Conservation (phyloP, 257 asterid species). For the Apocynum venetum region DNA sequence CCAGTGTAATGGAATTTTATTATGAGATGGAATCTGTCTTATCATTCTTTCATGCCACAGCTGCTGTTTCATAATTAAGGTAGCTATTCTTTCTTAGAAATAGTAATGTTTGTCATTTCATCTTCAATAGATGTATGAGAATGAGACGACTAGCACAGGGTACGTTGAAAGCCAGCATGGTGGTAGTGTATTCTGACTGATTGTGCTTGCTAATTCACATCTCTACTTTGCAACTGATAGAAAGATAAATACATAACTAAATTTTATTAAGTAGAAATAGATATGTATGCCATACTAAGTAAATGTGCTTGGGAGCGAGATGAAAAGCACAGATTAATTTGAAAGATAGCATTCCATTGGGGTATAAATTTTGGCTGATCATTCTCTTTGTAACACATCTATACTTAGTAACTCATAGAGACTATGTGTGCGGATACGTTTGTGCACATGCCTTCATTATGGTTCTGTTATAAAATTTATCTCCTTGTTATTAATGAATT, state of each 20-base stretch:
- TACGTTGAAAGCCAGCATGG: neutral
- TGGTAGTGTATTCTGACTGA: neutral
- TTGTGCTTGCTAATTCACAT: too few species aligned
- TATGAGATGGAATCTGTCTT: neutral
- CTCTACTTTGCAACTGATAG: too few species aligned
- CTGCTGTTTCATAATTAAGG: neutral
- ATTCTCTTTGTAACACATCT: neutral
- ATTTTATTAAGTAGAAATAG: too few species aligned
- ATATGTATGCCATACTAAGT: too few species aligned
- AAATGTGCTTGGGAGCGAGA: too few species aligned
- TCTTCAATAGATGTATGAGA: neutral
- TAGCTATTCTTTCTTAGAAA: neutral
- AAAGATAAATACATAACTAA: too few species aligned
- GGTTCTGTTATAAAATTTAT: neutral
- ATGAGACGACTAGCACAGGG: neutral
- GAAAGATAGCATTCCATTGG: neutral
- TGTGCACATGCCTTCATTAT: neutral
- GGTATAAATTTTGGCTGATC: neutral
- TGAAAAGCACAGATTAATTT: too few species aligned
- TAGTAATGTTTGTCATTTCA: neutral
- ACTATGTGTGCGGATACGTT: neutral
- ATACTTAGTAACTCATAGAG: neutral
- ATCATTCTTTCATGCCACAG: slow-evolving; percentile 1
- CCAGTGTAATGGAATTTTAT: neutral
- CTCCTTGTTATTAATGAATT: neutral